These are phyloP conservation scores for Volvariella volvacea DNA, from an alignment of 1,284 basidiomycete genomes.

Conservation along the genomic window DNA sequence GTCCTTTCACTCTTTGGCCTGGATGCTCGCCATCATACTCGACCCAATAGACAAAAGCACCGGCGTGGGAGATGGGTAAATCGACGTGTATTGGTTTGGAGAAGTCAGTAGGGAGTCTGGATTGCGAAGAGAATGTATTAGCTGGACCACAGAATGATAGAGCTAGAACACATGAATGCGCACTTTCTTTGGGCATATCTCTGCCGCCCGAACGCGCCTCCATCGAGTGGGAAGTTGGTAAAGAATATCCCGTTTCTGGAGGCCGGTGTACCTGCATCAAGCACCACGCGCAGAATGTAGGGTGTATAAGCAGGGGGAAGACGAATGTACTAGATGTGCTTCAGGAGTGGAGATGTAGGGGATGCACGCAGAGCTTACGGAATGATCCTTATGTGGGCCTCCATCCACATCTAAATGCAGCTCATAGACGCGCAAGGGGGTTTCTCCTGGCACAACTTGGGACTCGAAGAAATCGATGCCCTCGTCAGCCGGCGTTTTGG, in stretches of 20 bases:
- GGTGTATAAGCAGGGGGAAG: slow-evolving; percentile 86
- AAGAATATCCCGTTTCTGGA: slow-evolving; percentile 86
- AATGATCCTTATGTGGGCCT: slow-evolving; percentile 77
- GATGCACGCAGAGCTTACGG: slow-evolving; percentile 45
- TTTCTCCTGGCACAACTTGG: slow-evolving; percentile 43
- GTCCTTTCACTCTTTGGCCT: slow-evolving; percentile 63
- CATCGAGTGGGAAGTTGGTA: slow-evolving; percentile 93
- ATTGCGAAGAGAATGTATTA: slow-evolving; percentile 9
- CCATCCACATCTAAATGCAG: slow-evolving; percentile 84
- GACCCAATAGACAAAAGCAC: slow-evolving; percentile 90
- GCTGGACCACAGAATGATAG: slow-evolving; percentile 9
- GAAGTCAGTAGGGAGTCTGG: slow-evolving; percentile 73
- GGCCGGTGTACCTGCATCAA: slow-evolving; percentile 85
- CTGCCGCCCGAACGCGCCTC: slow-evolving; percentile 76
- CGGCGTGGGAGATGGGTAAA: slow-evolving; percentile 90
- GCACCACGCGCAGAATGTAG: slow-evolving; percentile 83
- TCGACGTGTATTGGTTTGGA: slow-evolving; percentile 89
- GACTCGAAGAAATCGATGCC: slow-evolving; percentile 83
- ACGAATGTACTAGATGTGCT: slow-evolving; percentile 73
- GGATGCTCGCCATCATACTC: slow-evolving; percentile 71
- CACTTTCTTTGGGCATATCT: slow-evolving; percentile 75
- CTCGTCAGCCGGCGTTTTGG: slow-evolving; percentile 88
- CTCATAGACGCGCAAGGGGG: slow-evolving; percentile 77
- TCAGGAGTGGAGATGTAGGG: slow-evolving; percentile 4
- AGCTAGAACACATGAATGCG: slow-evolving; percentile 19